Conservation (phyloP, 306 rosid species). For the Dryas drummondii region DNA sequence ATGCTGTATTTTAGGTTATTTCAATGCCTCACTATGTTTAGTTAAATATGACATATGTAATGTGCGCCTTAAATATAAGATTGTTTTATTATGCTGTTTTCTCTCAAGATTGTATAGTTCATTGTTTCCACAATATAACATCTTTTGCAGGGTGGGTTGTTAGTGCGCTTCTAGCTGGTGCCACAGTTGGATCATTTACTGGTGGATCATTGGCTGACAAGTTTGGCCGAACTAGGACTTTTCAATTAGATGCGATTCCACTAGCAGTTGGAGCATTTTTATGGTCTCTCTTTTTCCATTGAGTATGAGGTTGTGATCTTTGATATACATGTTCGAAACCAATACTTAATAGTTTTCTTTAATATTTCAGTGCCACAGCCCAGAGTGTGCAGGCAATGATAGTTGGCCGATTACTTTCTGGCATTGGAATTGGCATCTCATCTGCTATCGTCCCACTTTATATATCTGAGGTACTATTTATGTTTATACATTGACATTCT, state of each 20-base stretch:
- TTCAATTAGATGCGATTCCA: slow-evolving; percentile 88
- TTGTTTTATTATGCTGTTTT: not conserved
- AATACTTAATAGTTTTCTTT: not conserved
- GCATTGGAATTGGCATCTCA: slow-evolving; percentile 88
- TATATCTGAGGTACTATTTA: slow-evolving; percentile 81
- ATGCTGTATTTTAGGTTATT: not conserved
- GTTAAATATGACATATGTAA: not conserved
- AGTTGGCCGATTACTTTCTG: slow-evolving; percentile 87
- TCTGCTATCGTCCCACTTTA: slow-evolving; percentile 94
- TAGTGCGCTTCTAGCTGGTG: slow-evolving; percentile 84
- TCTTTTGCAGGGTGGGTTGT: slow-evolving; percentile 83
- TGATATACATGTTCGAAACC: not conserved
- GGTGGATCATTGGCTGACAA: slow-evolving; percentile 96
- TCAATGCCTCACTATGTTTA: not conserved
- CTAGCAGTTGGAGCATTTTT: slow-evolving; percentile 76
- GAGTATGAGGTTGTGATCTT: slow-evolving; percentile 22
- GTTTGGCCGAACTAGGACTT: slow-evolving; percentile 82
- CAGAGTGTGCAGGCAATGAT: slow-evolving; percentile 89
- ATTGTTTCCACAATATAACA: slow-evolving; percentile 22
- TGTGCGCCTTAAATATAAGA: not conserved
- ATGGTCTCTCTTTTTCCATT: slow-evolving; percentile 48
- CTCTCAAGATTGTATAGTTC: slow-evolving; percentile 25
- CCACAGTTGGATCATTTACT: slow-evolving; percentile 83
- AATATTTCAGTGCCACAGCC: slow-evolving; percentile 76
- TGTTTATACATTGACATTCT: slow-evolving; percentile 14